Evolutionary conservation across 2,329 filamentous ascomycete genomes (phyloP).

Genomic region (Botrytis aclada): DNA sequence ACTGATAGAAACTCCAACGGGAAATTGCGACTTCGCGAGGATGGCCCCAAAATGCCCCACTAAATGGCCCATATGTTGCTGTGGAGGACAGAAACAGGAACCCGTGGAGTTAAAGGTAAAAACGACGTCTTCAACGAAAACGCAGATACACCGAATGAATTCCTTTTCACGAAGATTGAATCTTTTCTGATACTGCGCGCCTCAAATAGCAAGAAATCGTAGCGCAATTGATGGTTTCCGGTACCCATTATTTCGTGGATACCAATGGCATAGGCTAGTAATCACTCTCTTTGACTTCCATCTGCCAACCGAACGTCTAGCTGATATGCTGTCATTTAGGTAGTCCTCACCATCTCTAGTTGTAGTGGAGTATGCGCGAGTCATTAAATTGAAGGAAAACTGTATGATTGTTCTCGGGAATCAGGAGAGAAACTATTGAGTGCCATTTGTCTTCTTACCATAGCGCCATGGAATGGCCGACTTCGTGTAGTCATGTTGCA

Average conservation of each 20-base stretch:
- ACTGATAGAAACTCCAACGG: constrained; percentile 16
- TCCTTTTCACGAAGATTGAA: background rate
- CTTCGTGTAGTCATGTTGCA: background rate
- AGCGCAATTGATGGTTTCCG: background rate
- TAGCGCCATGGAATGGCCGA: background rate
- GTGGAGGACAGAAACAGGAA: background rate
- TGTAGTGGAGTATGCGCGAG: background rate
- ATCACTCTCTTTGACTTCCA: background rate
- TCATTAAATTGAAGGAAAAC: background rate
- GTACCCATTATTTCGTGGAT: background rate
- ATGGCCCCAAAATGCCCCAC: constrained; percentile 7
- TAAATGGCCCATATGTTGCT: constrained; percentile 3
- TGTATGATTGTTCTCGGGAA: background rate
- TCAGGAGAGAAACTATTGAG: too few species aligned
- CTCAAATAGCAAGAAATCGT: background rate
- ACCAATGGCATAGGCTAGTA: background rate
- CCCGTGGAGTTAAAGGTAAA: constrained; percentile 1
- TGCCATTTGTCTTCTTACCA: background rate
- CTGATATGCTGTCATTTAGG: background rate
- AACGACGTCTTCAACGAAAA: background rate
- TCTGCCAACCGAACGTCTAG: background rate
- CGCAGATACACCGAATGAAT: background rate
- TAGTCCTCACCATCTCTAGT: background rate
- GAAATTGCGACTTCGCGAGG: constrained; percentile 20
- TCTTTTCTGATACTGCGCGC: background rate